These are phyloP conservation scores for Ricinus communis DNA, from an alignment of 345 rosid genomes.

Conservation along the genomic window DNA sequence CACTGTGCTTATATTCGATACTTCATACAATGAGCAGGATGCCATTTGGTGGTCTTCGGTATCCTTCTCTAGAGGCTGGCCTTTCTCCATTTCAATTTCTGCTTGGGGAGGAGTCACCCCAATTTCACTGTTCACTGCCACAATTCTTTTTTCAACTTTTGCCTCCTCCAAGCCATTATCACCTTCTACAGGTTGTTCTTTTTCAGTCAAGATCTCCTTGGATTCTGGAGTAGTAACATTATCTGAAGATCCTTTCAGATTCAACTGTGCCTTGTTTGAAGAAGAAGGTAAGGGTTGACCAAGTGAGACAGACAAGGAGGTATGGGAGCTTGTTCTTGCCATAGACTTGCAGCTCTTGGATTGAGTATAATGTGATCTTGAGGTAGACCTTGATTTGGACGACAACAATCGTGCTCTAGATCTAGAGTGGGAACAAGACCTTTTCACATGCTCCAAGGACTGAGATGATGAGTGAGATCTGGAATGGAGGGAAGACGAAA, in stretches of 20 bases:
- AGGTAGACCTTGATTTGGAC: slow-evolving; percentile 28
- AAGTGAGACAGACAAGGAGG: slow-evolving; percentile 30
- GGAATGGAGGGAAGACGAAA: slow-evolving; percentile 29
- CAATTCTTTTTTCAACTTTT: slow-evolving; percentile 15
- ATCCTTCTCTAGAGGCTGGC: slow-evolving; percentile 18
- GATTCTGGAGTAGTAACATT: slow-evolving; percentile 22
- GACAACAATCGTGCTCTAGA: slow-evolving; percentile 29
- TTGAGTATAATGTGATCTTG: slow-evolving; percentile 22
- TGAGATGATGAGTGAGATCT: slow-evolving; percentile 25
- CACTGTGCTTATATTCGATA: slow-evolving; percentile 16
- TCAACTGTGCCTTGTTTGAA: slow-evolving; percentile 26
- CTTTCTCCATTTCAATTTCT: slow-evolving; percentile 24
- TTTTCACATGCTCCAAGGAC: slow-evolving; percentile 22
- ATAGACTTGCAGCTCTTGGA: slow-evolving; percentile 20
- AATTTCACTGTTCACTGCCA: slow-evolving; percentile 7
- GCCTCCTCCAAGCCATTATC: slow-evolving; percentile 19
- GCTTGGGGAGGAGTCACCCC: slow-evolving; percentile 10
- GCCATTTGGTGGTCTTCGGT: slow-evolving; percentile 7
- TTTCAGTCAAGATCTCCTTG: slow-evolving; percentile 23
- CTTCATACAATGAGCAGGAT: slow-evolving; percentile 18
- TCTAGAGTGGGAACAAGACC: slow-evolving; percentile 20
- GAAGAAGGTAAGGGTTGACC: slow-evolving; percentile 27
- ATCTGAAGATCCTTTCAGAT: slow-evolving; percentile 18
- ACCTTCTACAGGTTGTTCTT: slow-evolving; percentile 3
- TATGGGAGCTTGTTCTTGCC: slow-evolving; percentile 27